Evolutionary conservation across 495 filamentous ascomycete genomes (phyloP).

Genomic region (Barbatosphaeria neglecta): DNA sequence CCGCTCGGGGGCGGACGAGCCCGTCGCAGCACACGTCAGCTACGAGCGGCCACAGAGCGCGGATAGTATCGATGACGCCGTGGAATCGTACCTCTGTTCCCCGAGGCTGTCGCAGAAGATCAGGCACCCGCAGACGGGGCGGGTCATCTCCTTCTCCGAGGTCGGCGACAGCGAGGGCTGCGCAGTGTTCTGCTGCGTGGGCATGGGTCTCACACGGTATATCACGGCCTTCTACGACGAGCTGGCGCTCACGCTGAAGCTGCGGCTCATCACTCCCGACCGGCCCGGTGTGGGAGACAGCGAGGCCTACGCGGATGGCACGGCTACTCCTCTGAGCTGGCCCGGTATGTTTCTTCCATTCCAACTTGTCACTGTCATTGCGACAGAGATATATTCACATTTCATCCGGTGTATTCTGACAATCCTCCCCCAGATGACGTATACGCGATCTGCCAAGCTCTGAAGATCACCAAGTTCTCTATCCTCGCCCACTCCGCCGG

Average conservation of each 20-base stretch:
- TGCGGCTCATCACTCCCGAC: slow-evolving; percentile 88
- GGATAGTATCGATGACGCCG: slow-evolving; percentile 81
- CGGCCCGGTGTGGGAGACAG: slow-evolving; percentile 91
- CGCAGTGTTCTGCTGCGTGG: slow-evolving; percentile 92
- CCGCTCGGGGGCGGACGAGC: slow-evolving; percentile 8
- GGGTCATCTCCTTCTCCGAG: slow-evolving; percentile 90
- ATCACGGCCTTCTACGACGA: slow-evolving; percentile 98
- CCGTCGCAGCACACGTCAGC: slow-evolving; percentile 14
- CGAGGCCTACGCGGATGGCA: slow-evolving; percentile 65
- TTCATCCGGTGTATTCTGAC: slow-evolving; percentile 2
- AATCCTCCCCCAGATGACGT: slow-evolving; percentile 62
- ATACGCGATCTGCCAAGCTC: slow-evolving; percentile 79
- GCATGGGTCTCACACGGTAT: slow-evolving; percentile 94
- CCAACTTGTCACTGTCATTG: neutral
- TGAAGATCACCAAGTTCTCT: slow-evolving; percentile 93
- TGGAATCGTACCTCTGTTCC: slow-evolving; percentile 73
- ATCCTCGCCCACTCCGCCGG: slow-evolving; percentile 96
- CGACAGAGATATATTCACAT: slow-evolving; percentile 6
- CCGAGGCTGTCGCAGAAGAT: slow-evolving; percentile 81
- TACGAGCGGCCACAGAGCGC: slow-evolving; percentile 59
- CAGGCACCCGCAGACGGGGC: slow-evolving; percentile 68
- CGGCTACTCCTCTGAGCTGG: slow-evolving; percentile 83
- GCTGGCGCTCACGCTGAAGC: slow-evolving; percentile 73
- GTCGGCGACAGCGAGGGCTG: slow-evolving; percentile 87
- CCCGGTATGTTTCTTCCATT: slow-evolving; percentile 52